These are phyloP conservation scores for Stylosanthes scabra DNA, from an alignment of 331 rosid genomes.

Conservation along the genomic window DNA sequence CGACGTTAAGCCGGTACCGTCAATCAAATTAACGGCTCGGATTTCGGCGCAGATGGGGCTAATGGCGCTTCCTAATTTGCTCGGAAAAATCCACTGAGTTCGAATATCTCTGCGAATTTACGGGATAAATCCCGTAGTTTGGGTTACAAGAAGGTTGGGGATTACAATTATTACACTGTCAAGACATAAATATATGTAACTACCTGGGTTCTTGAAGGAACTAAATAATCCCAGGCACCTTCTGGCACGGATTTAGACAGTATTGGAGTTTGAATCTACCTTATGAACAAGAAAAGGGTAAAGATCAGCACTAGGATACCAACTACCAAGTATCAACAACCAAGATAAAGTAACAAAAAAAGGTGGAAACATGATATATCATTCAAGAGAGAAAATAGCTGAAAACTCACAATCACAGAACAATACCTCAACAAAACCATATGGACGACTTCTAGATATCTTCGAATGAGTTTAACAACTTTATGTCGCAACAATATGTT, in stretches of 20 bases:
- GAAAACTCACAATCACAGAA: slow-evolving; percentile 37
- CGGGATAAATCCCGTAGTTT: no score
- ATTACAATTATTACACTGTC: not conserved
- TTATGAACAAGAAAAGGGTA: slow-evolving; percentile 64
- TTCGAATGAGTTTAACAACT: slow-evolving; percentile 87
- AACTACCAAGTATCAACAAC: slow-evolving; percentile 23
- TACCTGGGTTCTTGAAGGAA: slow-evolving; percentile 99
- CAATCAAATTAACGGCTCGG: no score
- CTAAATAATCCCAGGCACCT: slow-evolving; percentile 98
- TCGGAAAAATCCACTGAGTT: no score
- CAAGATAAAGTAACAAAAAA: slow-evolving; percentile 20
- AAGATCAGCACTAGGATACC: slow-evolving; percentile 44
- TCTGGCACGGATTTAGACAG: slow-evolving; percentile 97
- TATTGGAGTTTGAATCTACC: slow-evolving; percentile 99
- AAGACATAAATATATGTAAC: slow-evolving; percentile 34
- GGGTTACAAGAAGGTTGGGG: no score
- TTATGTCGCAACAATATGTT: slow-evolving; percentile 86
- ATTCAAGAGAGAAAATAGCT: slow-evolving; percentile 13
- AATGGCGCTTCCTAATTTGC: no score
- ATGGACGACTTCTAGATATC: slow-evolving; percentile 84
- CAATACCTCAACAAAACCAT: slow-evolving; percentile 94
- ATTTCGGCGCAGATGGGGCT: no score
- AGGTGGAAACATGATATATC: slow-evolving; percentile 3
- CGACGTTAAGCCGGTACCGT: no score
- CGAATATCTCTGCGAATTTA: no score